Evolutionary conservation across 306 rosid genomes (phyloP), one percentile per base, ranked within the genome.

Genomic region (Rosa chinensis): DNA sequence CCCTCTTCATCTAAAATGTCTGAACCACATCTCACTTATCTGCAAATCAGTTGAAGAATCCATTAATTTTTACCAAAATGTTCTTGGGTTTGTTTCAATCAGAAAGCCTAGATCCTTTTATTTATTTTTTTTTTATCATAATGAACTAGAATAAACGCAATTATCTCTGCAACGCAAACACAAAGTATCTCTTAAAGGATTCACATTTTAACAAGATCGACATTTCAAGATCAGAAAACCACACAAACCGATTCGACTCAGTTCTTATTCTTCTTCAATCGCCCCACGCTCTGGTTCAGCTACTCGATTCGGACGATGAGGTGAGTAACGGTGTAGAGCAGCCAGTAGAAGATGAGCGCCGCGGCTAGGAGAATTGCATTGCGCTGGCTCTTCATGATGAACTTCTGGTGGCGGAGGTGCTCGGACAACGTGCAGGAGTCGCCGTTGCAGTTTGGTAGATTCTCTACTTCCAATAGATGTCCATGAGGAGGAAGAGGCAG

Each of bases 391-490:
- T 95, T 95, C 94, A 95, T 95, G 80, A 95, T 90, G 4, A 98
- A 95, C 32, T 95, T 95, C 92, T 92, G 94, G 86, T 95, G 99
- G 39, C 99, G 97, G 49, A 95, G 90, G 66, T 74, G 68, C 81
- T 95, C 99, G n/a, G 98, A 55, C 0, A 97, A 97, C 0, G 97
- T 91, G 74, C 99, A 95, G 0, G 97, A 85, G 2, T 92, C 98
- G 0, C 77, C 86, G 50, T 87, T 90, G 70, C 99, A 95, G 17
- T 83, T 85, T 0, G 99, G 98, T 0, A 94, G 78, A 0, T 82
- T 95, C 82, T 95, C 99, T 95, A 95, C 70, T 95, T 95, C 99
- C 99, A 92, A 67, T 95, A 96, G 68, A 95, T 92, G 43, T 96
- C 99, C 96, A 95, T 87, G 0, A 92, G 85, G 17, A 95, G 84